These are phyloP conservation scores for Zasmidium cellare DNA, from an alignment of 2,329 filamentous ascomycete genomes.

Conservation along the genomic window DNA sequence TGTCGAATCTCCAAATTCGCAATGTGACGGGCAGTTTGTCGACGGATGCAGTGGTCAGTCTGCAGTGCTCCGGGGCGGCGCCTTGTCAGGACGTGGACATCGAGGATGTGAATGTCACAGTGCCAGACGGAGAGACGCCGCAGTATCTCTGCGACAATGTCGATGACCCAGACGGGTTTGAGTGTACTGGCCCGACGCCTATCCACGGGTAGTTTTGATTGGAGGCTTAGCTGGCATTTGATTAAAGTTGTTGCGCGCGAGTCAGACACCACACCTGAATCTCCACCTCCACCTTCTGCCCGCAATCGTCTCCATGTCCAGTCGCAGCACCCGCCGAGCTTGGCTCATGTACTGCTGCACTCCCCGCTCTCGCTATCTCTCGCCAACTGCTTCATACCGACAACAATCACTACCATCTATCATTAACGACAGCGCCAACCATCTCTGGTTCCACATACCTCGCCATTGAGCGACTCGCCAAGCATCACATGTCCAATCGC, in stretches of 20 bases:
- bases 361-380: neutral
- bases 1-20: constrained; percentile 35
- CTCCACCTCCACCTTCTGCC: neutral
- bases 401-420: neutral
- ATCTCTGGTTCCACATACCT: neutral
- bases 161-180: constrained; percentile 11
- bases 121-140: constrained; percentile 1
- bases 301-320: neutral
- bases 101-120: constrained; percentile 8
- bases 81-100: constrained; percentile 29
- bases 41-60: constrained; percentile 20
- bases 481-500: neutral
- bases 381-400: neutral
- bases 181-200: constrained; percentile 7
- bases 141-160: constrained; percentile 17
- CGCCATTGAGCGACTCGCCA: neutral
- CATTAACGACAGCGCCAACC: neutral
- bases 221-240: neutral
- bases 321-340: neutral
- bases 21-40: constrained; percentile 32
- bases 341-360: no score
- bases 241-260: neutral
- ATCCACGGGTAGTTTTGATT: neutral
- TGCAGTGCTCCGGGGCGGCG: constrained; percentile 30
- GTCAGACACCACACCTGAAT: neutral